Conservation (phyloP, 2,329 filamentous ascomycete species). For the Penicillium occitanis region DNA sequence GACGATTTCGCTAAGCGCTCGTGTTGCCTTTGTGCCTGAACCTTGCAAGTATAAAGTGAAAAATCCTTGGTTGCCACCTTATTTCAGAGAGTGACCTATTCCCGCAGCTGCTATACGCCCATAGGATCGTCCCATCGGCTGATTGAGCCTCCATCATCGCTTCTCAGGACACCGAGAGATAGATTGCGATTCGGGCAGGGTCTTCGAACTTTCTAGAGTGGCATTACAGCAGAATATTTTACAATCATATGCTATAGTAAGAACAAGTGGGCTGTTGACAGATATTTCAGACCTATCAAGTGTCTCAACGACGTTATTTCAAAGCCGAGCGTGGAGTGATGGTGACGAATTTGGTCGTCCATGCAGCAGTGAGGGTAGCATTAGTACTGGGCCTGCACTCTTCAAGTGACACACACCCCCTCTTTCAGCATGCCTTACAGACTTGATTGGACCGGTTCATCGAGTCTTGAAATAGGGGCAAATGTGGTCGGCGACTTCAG, state of each 20-base stretch:
- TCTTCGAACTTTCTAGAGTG: background rate
- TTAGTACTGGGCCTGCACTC: background rate
- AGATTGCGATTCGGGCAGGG: background rate
- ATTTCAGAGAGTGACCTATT: background rate
- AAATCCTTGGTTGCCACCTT: background rate
- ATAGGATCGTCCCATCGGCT: background rate
- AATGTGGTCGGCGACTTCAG: background rate
- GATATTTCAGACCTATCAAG: background rate
- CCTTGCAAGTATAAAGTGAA: background rate
- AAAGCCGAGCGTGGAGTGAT: background rate
- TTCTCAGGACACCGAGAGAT: background rate
- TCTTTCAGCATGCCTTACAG: background rate
- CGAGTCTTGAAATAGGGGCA: conserved; percentile 11
- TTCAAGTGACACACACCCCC: conserved; percentile 1
- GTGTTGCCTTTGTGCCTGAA: background rate
- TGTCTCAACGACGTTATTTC: background rate
- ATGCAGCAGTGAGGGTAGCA: conserved; percentile 3
- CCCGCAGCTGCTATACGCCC: background rate
- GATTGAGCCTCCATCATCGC: background rate
- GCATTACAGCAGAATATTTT: background rate
- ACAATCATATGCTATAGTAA: background rate
- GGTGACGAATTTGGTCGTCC: background rate
- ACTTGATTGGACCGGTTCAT: conserved; percentile 2
- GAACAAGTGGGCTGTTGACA: background rate
- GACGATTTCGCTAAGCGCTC: background rate